Evolutionary conservation across 1,139 yeast genomes (phyloP).

Genomic region (Yamadazyma songkhlaensis): DNA sequence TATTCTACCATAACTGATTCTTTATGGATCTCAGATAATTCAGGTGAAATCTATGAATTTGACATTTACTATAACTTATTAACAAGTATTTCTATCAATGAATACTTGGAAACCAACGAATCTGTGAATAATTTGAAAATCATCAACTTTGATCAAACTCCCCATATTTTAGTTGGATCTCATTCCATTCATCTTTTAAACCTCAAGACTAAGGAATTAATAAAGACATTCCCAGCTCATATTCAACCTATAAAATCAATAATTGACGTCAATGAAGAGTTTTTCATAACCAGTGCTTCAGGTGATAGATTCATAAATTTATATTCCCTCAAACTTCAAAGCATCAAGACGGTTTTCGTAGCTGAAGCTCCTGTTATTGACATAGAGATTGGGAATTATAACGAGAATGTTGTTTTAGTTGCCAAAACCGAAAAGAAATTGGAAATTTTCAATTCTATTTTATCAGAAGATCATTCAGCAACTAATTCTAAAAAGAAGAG

Average conservation of each 20-base stretch:
- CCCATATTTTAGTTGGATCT: slow-evolving; percentile 59
- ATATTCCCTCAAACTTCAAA: slow-evolving; percentile 46
- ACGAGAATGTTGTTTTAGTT: slow-evolving; percentile 42
- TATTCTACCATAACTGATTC: slow-evolving; percentile 39
- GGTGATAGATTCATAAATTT: slow-evolving; percentile 80
- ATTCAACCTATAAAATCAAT: slow-evolving; percentile 59
- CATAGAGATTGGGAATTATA: slow-evolving; percentile 36
- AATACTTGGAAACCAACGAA: slow-evolving; percentile 33
- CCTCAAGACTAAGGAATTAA: slow-evolving; percentile 30
- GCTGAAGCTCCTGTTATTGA: slow-evolving; percentile 57
- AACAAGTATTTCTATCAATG: slow-evolving; percentile 42
- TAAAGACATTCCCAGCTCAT: slow-evolving; percentile 67
- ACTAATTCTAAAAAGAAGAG: slow-evolving; percentile 32
- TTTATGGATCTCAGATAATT: slow-evolving; percentile 64
- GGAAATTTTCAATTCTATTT: slow-evolving; percentile 62
- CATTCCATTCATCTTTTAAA: slow-evolving; percentile 58
- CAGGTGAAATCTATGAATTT: slow-evolving; percentile 66
- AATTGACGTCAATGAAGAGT: slow-evolving; percentile 37
- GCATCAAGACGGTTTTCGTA: slow-evolving; percentile 56
- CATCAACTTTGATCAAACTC: slow-evolving; percentile 31
- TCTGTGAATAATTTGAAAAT: slow-evolving; percentile 32
- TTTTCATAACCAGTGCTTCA: slow-evolving; percentile 64
- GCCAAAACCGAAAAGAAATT: slow-evolving; percentile 61
- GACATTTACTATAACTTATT: slow-evolving; percentile 44
- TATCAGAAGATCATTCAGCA: slow-evolving; percentile 22